Evolutionary conservation across 352 stramenopile genomes (phyloP).

Genomic region (Phytophthora sojae): DNA sequence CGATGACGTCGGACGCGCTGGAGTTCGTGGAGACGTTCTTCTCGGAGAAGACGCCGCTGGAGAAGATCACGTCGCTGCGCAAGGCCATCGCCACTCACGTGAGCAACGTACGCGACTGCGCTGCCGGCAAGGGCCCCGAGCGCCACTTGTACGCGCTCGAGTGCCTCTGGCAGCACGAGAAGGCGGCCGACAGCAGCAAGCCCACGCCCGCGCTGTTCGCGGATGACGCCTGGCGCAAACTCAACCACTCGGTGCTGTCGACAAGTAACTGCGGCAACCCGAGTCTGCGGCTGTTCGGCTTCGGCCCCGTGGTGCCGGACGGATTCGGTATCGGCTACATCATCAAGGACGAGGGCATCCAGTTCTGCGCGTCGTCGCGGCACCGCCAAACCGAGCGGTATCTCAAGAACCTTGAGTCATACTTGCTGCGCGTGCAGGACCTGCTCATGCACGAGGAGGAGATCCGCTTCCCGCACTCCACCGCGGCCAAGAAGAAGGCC

Average conservation of each 20-base stretch:
- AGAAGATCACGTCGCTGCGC: slow-evolving; percentile 91
- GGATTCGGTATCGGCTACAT: slow-evolving; percentile 98
- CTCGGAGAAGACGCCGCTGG: slow-evolving; percentile 74
- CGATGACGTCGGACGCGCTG: slow-evolving; percentile 91
- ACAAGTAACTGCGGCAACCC: slow-evolving; percentile 98
- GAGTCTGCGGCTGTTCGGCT: slow-evolving; percentile 94
- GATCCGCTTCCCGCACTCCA: slow-evolving; percentile 75
- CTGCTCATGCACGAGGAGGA: slow-evolving; percentile 82
- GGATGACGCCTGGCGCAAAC: slow-evolving; percentile 87
- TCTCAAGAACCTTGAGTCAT: slow-evolving; percentile 84
- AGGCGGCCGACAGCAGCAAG: slow-evolving; percentile 40
- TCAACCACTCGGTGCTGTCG: slow-evolving; percentile 96
- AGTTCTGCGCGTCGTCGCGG: slow-evolving; percentile 87
- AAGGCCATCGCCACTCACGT: slow-evolving; percentile 90
- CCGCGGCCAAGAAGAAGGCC: slow-evolving; percentile 53
- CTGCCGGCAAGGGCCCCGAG: slow-evolving; percentile 93
- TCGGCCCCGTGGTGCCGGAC: slow-evolving; percentile 93
- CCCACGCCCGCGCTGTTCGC: slow-evolving; percentile 85
- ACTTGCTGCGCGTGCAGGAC: slow-evolving; percentile 81
- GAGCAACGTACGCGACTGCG: slow-evolving; percentile 90
- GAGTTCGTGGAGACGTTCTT: slow-evolving; percentile 92
- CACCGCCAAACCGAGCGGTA: slow-evolving; percentile 87
- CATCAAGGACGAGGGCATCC: slow-evolving; percentile 95
- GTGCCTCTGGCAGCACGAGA: slow-evolving; percentile 83
- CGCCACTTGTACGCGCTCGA: slow-evolving; percentile 95